Base-by-base conservation (phyloP, 805 yeast genomes). In the Ogataea corticis region DNA sequence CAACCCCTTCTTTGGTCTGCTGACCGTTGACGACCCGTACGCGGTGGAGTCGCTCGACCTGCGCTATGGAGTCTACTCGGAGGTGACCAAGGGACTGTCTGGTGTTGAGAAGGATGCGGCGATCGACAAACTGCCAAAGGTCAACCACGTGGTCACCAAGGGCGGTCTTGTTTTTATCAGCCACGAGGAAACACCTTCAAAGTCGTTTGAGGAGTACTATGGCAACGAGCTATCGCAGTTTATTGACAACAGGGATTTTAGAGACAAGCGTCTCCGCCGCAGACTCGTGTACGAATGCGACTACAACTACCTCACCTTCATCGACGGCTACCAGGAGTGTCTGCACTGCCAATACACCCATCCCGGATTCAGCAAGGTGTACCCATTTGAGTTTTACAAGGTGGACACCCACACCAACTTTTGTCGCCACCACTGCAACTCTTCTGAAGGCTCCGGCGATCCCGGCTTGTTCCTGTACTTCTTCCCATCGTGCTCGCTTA, bases 281-380 rank as follows among this genome's bases (percentile, higher is more conserved):
- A 46, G 57, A 25, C 41, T 59, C 16, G 43, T 51, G 12, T 59
- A 59, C 39, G 62, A 58, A 46, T 52, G 57, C 35, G 59, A 58
- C 39, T 58, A 58, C 46, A 52, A 54, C 34, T 49, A 51, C 35
- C 39, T 56, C 23, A 57, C 61, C 15, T 59, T 59, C 31, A 46
- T 59, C 19, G 63, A 59, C 42, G 63, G 63, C 11, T 59, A 59
- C 44, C 63, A 59, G 48, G 63, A 59, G 50, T 56, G 65, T 39
- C 44, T 61, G 32, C 65, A 61, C 38, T 61, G 65, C 41, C 42
- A 49, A 23, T 61, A 53, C 46, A 52, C 63, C 16, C 65, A 61
- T 36, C 65, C 65, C 13, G 58, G 51, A 2, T 58, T 61, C 48
- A 40, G 54, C 34, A 55, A 56, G 38, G 54, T 54, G 33, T 61